Percentiles rank a stretch among this genome's conserved stretches.
Conservation (phyloP, 495 filamentous ascomycete genomes). For the Podospora comata region DNA sequence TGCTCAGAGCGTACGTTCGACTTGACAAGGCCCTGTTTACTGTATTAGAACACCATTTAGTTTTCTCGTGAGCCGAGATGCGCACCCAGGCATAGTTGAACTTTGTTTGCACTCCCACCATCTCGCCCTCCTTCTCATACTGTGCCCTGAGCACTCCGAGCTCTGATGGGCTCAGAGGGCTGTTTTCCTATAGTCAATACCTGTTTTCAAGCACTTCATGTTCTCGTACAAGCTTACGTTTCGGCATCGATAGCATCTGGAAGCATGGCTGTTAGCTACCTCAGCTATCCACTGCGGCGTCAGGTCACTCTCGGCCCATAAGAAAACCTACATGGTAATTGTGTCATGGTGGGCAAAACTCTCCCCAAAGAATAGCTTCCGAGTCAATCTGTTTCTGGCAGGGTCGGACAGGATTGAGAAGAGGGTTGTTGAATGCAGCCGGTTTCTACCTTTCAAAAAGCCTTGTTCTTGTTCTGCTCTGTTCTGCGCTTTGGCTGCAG, state of each 20-base stretch:
- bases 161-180: conserved; percentile 83
- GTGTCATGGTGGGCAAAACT: conserved; percentile 50
- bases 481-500: conserved; percentile 3
- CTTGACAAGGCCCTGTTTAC: conserved; percentile 85
- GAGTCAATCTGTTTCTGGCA: not conserved
- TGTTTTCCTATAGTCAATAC: conserved; percentile 33
- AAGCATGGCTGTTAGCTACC: conserved; percentile 20
- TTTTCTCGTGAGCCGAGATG: not conserved
- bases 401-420: conserved; percentile 4
- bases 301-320: conserved; percentile 10
- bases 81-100: conserved; percentile 99
- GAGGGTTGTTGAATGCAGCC: not conserved
- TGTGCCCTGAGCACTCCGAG: conserved; percentile 87
- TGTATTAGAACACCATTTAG: not conserved
- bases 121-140: conserved; percentile 94
- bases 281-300: conserved; percentile 3
- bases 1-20: conserved; percentile 78
- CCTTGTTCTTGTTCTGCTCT: not conserved
- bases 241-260: conserved; percentile 96
- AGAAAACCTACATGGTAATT: conserved; percentile 65
- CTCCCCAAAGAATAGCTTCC: not conserved
- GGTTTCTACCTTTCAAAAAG: not conserved
- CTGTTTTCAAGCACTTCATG: not conserved
- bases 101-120: conserved; percentile 95
- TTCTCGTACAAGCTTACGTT: conserved; percentile 56